Conservation (phyloP, 2,329 filamentous ascomycete species). For the Talaromyces piceae region DNA sequence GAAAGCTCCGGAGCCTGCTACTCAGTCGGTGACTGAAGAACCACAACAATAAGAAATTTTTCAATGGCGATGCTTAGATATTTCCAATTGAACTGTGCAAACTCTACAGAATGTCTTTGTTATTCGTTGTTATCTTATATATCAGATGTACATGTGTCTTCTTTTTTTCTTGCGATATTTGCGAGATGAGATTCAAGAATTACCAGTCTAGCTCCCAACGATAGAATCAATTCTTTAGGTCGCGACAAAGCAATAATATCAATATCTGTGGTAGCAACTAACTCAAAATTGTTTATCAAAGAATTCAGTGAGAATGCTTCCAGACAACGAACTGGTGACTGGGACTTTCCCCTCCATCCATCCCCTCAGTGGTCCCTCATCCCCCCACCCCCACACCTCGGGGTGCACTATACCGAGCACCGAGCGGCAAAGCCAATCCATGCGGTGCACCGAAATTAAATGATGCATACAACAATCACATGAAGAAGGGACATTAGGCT, state of each 20-base stretch:
- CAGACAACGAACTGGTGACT: no score
- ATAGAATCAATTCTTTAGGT: no score
- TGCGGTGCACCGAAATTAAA: no score
- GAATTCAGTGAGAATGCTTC: no score
- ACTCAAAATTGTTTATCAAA: no score
- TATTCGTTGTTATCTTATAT: background rate
- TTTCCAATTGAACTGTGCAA: background rate
- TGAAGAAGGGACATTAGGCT: no score
- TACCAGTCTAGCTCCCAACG: no score
- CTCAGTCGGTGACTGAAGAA: slow-evolving; percentile 9
- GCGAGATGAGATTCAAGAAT: background rate
- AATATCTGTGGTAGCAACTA: no score
- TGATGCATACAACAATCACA: no score
- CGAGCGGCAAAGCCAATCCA: background rate
- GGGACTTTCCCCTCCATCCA: no score
- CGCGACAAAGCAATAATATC: no score
- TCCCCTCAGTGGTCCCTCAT: background rate
- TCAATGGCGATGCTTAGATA: slow-evolving; percentile 14
- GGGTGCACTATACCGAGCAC: background rate
- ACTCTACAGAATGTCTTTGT: background rate
- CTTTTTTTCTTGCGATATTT: background rate
- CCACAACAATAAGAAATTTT: slow-evolving; percentile 9
- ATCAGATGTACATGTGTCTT: background rate
- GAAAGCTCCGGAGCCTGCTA: slow-evolving; percentile 28
- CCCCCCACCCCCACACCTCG: background rate